Conservation (phyloP, 345 rosid species). For the Eucalyptus shirleyi region DNA sequence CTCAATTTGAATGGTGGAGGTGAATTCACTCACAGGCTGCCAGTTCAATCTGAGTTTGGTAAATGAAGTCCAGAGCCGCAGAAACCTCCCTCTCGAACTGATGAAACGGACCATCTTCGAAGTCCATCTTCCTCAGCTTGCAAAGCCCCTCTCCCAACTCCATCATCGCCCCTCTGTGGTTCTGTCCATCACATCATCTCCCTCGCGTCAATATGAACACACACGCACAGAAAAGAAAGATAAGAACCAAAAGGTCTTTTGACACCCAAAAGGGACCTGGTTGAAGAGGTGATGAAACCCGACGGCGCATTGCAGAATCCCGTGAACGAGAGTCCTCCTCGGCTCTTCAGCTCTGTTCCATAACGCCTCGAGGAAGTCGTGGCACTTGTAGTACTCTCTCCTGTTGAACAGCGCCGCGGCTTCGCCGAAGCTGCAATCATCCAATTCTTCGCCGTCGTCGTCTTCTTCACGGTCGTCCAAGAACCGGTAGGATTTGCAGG, state of each 20-base stretch:
- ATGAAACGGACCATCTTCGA: conserved; percentile 53
- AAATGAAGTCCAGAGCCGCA: conserved; percentile 63
- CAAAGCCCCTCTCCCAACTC: conserved; percentile 86
- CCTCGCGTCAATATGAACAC: not conserved
- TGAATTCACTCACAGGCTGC: conserved; percentile 55
- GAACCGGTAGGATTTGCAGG: conserved; percentile 9
- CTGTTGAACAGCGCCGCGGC: conserved; percentile 58
- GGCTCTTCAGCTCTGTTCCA: conserved; percentile 79
- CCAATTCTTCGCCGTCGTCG: not conserved
- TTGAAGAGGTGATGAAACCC: conserved; percentile 88
- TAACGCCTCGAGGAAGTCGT: conserved; percentile 61
- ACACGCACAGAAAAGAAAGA: not conserved
- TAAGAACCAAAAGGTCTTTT: not conserved
- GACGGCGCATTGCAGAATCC: conserved; percentile 79
- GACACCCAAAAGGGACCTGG: conserved; percentile 19
- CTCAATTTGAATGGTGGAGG: not conserved
- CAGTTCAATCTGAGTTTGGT: conserved; percentile 28
- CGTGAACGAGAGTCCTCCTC: conserved; percentile 58
- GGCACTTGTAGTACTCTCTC: conserved; percentile 75
- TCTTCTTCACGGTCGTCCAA: not conserved
- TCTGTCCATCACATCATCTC: conserved; percentile 11
- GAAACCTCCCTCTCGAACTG: conserved; percentile 66
- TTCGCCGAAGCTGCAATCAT: conserved; percentile 26
- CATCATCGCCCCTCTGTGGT: conserved; percentile 95
- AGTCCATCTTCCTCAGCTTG: conserved; percentile 79